A percentile compares a stretch with the other conserved stretches of the same genome.
Evolutionary conservation across 169 alveolate species (phyloP).

Genomic region (Plasmodium fragile): DNA sequence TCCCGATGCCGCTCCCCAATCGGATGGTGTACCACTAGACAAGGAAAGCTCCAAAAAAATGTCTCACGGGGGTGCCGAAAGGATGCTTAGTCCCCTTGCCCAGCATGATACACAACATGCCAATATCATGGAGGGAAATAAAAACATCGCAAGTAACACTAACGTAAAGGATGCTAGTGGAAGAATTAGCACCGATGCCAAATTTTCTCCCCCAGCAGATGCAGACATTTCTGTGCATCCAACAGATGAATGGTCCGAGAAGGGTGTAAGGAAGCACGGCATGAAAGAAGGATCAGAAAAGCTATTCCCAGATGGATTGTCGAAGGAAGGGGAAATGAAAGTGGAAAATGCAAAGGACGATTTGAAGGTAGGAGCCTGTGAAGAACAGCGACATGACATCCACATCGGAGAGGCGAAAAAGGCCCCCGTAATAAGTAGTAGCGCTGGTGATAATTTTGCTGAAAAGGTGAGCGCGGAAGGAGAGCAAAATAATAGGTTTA

Average conservation of each 20-base stretch:
- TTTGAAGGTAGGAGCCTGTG: background rate
- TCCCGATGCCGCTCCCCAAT: background rate
- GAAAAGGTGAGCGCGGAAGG: background rate
- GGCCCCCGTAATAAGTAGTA: background rate
- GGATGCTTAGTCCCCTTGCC: background rate
- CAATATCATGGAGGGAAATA: background rate
- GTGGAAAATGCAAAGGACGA: background rate
- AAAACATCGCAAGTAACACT: background rate
- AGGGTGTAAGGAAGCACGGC: background rate
- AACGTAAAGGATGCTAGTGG: background rate
- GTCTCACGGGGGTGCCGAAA: background rate
- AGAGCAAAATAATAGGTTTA: background rate
- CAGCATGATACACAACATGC: background rate
- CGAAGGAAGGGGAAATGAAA: background rate
- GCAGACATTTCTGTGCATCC: background rate
- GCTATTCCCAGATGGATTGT: background rate
- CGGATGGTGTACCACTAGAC: background rate
- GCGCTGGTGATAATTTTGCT: background rate
- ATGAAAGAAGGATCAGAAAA: background rate
- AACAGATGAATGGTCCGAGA: background rate
- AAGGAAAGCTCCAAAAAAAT: background rate
- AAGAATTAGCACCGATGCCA: background rate
- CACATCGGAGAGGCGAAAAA: background rate
- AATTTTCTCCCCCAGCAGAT: background rate
- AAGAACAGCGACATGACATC: background rate